Percentiles rank a stretch among this genome's conserved stretches.
phyloP scores from a whole-genome alignment of 1,284 basidiomycete genomes.

The Mycosarcoma maydis region DNA sequence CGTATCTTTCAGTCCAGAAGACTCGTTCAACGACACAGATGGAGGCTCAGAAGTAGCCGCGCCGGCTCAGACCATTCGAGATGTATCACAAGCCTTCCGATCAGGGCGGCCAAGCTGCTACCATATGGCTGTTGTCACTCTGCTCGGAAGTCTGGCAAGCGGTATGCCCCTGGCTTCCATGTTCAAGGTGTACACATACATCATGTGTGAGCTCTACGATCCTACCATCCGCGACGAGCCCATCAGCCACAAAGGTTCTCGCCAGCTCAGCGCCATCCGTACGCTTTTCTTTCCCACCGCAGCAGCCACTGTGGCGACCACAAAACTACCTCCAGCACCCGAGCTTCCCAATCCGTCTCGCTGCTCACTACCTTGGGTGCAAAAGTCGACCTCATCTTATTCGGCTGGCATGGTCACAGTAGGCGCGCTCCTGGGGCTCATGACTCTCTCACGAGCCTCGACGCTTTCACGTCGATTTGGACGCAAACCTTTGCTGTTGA shows the following conservation, averaged over 20 bases:
- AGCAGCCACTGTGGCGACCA: neutral
- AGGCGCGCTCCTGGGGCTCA: slow-evolving; percentile 52
- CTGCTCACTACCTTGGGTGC: slow-evolving; percentile 51
- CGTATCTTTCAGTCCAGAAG: slow-evolving; percentile 17
- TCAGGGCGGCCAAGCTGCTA: slow-evolving; percentile 47
- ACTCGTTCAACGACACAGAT: slow-evolving; percentile 26
- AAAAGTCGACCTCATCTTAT: slow-evolving; percentile 56
- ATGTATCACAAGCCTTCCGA: slow-evolving; percentile 47
- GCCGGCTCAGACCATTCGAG: slow-evolving; percentile 48
- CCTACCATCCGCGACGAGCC: slow-evolving; percentile 35
- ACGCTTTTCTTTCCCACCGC: slow-evolving; percentile 2
- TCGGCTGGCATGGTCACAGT: slow-evolving; percentile 58
- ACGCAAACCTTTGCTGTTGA: slow-evolving; percentile 53
- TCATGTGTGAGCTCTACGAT: slow-evolving; percentile 60
- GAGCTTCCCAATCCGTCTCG: slow-evolving; percentile 51
- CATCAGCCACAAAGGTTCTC: slow-evolving; percentile 15
- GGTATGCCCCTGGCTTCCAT: slow-evolving; percentile 58
- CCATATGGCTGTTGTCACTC: slow-evolving; percentile 60
- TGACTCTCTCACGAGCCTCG: slow-evolving; percentile 50
- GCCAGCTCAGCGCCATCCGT: slow-evolving; percentile 6
- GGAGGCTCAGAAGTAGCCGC: slow-evolving; percentile 38
- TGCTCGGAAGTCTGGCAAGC: slow-evolving; percentile 53
- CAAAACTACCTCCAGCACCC: slow-evolving; percentile 40
- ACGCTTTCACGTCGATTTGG: slow-evolving; percentile 50
- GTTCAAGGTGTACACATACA: slow-evolving; percentile 60